These are phyloP conservation scores for Fraxinus latifolia DNA, from an alignment of 305 asterid species.

Conservation along the genomic window DNA sequence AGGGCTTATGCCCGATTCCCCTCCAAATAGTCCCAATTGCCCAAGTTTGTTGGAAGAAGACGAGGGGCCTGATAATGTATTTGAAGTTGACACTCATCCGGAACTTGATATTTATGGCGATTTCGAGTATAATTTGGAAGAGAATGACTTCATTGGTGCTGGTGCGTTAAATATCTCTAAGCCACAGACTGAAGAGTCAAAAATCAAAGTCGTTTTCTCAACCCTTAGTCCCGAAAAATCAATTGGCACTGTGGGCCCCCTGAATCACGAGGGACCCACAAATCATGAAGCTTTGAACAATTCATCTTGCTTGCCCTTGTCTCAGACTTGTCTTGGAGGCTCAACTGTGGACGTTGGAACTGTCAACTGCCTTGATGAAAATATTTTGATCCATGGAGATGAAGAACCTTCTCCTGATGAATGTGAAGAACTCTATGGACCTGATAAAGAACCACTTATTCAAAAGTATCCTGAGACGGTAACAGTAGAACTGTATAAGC, in stretches of 20 bases:
- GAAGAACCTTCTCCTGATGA: constrained; percentile 65
- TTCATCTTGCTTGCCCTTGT: constrained; percentile 32
- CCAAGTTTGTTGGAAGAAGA: constrained; percentile 38
- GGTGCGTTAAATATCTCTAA: constrained; percentile 43
- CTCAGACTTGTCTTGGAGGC: constrained; percentile 30
- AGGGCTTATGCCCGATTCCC: constrained; percentile 88
- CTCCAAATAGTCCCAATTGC: constrained; percentile 76
- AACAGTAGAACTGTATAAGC: constrained; percentile 30
- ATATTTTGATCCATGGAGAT: constrained; percentile 36
- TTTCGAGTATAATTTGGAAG: constrained; percentile 91
- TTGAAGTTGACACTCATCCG: constrained; percentile 64
- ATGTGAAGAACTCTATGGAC: constrained; percentile 93
- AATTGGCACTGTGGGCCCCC: constrained; percentile 31
- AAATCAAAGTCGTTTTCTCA: constrained; percentile 71
- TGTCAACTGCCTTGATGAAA: constrained; percentile 31
- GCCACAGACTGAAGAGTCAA: constrained; percentile 52
- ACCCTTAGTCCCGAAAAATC: constrained; percentile 46
- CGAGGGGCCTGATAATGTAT: constrained; percentile 65
- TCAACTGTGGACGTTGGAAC: constrained; percentile 26
- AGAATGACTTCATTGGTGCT: constrained; percentile 76
- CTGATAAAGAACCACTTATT: constrained; percentile 68
- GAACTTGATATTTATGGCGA: constrained; percentile 93
- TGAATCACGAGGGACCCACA: constrained; percentile 25
- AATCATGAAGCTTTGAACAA: constrained; percentile 32
- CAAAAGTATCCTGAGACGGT: constrained; percentile 53